phyloP scores from a whole-genome alignment of 129 eudicot genomes.

The Solidago caesia region DNA sequence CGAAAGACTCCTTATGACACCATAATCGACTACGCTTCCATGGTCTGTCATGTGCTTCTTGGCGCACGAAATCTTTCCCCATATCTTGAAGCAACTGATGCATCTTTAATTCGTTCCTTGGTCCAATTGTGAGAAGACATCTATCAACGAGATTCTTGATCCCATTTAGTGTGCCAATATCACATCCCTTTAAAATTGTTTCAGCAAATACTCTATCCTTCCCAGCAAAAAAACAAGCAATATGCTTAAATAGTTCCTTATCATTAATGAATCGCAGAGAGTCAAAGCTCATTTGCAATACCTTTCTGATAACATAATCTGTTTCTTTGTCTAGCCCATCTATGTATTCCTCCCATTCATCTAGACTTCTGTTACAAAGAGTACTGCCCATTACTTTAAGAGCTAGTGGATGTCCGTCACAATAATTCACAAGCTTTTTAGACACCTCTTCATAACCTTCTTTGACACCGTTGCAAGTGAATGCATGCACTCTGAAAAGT shows the following conservation, averaged over 20 bases:
- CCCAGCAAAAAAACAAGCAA: neutral
- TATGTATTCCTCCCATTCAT: slow-evolving; percentile 22
- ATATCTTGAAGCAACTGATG: slow-evolving; percentile 27
- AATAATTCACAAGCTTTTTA: neutral
- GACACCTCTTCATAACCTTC: slow-evolving; percentile 21
- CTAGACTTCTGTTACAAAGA: neutral
- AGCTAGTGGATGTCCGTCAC: slow-evolving; percentile 29
- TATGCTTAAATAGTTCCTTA: neutral
- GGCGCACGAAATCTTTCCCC: slow-evolving; percentile 25
- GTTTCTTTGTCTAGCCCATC: slow-evolving; percentile 9
- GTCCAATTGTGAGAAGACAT: slow-evolving; percentile 19
- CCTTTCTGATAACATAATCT: neutral
- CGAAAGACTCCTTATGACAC: slow-evolving; percentile 16
- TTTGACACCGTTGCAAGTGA: neutral
- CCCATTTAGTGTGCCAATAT: slow-evolving; percentile 12
- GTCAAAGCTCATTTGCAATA: slow-evolving; percentile 14
- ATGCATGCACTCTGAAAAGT: slow-evolving; percentile 39
- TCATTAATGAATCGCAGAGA: slow-evolving; percentile 22
- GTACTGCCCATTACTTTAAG: slow-evolving; percentile 17
- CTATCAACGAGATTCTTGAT: slow-evolving; percentile 20
- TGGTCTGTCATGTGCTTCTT: slow-evolving; percentile 3
- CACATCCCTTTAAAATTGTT: slow-evolving; percentile 24
- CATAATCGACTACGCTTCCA: slow-evolving; percentile 26
- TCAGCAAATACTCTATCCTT: slow-evolving; percentile 2
- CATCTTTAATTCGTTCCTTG: slow-evolving; percentile 19